Evolutionary conservation across 2,329 filamentous ascomycete species (phyloP).

Genomic region (Trichoderma afroharzianum): DNA sequence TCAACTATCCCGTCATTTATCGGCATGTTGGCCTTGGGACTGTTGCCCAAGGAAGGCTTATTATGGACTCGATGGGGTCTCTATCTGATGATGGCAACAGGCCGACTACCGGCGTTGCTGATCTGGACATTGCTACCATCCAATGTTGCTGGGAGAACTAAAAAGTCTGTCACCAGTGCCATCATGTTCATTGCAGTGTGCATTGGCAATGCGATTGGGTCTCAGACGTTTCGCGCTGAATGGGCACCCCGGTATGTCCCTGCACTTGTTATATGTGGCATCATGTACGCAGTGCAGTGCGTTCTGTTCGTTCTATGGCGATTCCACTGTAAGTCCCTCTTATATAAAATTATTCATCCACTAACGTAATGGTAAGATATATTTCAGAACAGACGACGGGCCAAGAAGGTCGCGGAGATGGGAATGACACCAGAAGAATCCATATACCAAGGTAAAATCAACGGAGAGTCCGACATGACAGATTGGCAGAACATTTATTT

Average conservation of each 20-base stretch:
- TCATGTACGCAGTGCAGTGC: not conserved
- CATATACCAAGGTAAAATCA: not conserved
- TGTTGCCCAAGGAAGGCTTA: not conserved
- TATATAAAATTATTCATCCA: not conserved
- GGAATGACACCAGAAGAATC: not conserved
- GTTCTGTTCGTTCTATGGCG: not conserved
- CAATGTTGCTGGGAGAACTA: not conserved
- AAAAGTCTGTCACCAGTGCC: not conserved
- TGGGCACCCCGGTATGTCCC: not conserved
- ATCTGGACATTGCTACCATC: not conserved
- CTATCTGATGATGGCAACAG: not conserved
- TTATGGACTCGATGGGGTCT: not conserved
- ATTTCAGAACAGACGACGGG: not conserved
- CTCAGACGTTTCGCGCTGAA: not conserved
- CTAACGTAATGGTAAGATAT: not conserved
- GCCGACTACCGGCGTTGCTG: not conserved
- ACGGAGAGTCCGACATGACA: not conserved
- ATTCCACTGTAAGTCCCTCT: not conserved
- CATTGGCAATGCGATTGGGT: not conserved
- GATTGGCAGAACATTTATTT: not conserved
- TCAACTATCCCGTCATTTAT: not conserved
- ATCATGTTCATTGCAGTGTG: not conserved
- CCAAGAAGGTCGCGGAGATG: not conserved
- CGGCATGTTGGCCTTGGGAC: not conserved
- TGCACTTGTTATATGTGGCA: not conserved